Percentiles rank a stretch among this genome's conserved stretches.
phyloP scores from a whole-genome alignment of 306 rosid species.

The Rosa rugosa region DNA sequence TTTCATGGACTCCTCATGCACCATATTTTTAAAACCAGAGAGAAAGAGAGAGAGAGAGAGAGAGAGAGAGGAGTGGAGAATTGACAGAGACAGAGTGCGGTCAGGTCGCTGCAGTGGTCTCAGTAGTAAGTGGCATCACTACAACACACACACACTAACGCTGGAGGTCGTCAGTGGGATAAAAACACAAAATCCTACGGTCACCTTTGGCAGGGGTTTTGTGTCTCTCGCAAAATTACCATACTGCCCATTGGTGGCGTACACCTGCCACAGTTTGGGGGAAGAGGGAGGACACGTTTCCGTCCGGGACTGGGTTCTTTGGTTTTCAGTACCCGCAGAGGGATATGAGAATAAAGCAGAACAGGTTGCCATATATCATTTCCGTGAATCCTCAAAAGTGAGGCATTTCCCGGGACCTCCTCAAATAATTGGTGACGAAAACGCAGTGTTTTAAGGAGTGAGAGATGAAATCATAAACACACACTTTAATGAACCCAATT shows the following conservation, averaged over 20 bases:
- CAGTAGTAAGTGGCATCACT: not conserved
- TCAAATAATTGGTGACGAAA: too few species aligned
- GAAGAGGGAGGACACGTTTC: not conserved
- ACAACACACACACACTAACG: not conserved
- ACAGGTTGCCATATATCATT: too few species aligned
- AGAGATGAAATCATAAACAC: too few species aligned
- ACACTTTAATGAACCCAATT: too few species aligned
- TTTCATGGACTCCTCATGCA: not conserved
- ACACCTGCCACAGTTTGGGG: not conserved
- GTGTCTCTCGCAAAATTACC: not conserved
- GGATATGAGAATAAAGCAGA: not conserved
- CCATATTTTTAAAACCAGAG: not conserved
- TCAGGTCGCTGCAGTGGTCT: not conserved
- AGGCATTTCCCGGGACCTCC: not conserved
- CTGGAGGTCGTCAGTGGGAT: not conserved
- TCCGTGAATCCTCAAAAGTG: not conserved
- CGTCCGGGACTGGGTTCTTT: not conserved
- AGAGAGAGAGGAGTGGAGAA: not conserved
- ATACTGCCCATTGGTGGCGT: not conserved
- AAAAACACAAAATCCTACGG: not conserved
- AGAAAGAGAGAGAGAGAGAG: not conserved
- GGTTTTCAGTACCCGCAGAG: not conserved
- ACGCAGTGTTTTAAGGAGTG: not conserved
- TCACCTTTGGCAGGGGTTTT: not conserved
- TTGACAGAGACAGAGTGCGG: not conserved